phyloP scores from a whole-genome alignment of 177 flowering plant genomes.

The Vitis hybrid region DNA sequence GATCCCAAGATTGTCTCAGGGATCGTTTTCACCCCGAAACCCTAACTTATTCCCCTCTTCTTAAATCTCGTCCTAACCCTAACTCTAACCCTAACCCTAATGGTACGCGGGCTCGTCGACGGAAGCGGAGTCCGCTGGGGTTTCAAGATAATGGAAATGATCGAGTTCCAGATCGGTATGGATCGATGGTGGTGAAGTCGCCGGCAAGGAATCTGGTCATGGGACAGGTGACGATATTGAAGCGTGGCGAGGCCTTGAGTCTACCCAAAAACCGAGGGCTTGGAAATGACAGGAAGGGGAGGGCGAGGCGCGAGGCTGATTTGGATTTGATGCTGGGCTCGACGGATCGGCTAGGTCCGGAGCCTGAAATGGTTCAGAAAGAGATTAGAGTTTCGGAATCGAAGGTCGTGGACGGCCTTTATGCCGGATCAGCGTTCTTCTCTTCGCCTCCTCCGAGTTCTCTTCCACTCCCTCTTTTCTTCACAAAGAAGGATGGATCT shows the following conservation, averaged over 20 bases:
- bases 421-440: conserved; percentile 39
- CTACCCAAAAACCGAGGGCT: not conserved
- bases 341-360: conserved; percentile 42
- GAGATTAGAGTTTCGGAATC: conserved; percentile 24
- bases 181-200: conserved; percentile 13
- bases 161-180: conserved; percentile 1
- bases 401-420: conserved; percentile 17
- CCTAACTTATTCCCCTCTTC: not conserved
- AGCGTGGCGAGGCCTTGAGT: conserved; percentile 51
- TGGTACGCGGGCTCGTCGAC: conserved; percentile 16
- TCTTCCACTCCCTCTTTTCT: conserved; percentile 45
- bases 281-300: not conserved
- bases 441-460: conserved; percentile 54
- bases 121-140: conserved; percentile 25
- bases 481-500: conserved; percentile 13
- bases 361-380: conserved; percentile 35
- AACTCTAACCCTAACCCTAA: not conserved
- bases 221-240: conserved; percentile 65
- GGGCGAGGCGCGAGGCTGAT: conserved; percentile 4
- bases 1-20: conserved; percentile 22
- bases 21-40: conserved; percentile 12
- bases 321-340: conserved; percentile 29
- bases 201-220: conserved; percentile 40
- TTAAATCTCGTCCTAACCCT: not conserved
- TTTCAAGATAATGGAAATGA: not conserved